These are phyloP conservation scores for Mortierella antarctica DNA, from an alignment of 192 early-diverging fungal species.

Conservation along the genomic window DNA sequence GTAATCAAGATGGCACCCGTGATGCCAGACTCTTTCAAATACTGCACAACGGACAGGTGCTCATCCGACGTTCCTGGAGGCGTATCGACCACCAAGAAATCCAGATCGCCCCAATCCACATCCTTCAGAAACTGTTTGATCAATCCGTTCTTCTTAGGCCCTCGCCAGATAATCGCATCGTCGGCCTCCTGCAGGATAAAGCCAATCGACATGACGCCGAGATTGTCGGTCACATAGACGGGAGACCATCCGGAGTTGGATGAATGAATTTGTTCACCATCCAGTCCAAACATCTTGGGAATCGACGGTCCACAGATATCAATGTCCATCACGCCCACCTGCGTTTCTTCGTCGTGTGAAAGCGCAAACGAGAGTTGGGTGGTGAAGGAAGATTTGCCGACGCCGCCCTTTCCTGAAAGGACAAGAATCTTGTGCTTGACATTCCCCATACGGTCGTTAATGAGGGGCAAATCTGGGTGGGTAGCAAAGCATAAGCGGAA, in stretches of 20 bases:
- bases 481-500: neutral
- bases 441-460: slow-evolving; percentile 67
- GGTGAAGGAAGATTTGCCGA: slow-evolving; percentile 95
- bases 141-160: slow-evolving; percentile 92
- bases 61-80: slow-evolving; percentile 98
- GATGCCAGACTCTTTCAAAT: slow-evolving; percentile 79
- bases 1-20: slow-evolving; percentile 93
- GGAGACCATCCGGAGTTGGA: slow-evolving; percentile 84
- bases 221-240: slow-evolving; percentile 80
- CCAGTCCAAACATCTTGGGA: slow-evolving; percentile 93
- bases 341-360: slow-evolving; percentile 60
- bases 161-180: slow-evolving; percentile 95
- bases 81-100: slow-evolving; percentile 95
- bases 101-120: slow-evolving; percentile 92
- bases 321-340: slow-evolving; percentile 92
- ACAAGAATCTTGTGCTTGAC: slow-evolving; percentile 93
- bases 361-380: slow-evolving; percentile 91
- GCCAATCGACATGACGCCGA: slow-evolving; percentile 92
- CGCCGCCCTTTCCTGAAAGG: slow-evolving; percentile 98
- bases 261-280: slow-evolving; percentile 85
- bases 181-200: slow-evolving; percentile 91
- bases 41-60: slow-evolving; percentile 88
- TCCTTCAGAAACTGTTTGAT: slow-evolving; percentile 98
- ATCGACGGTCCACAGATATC: slow-evolving; percentile 97
- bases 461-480: slow-evolving; percentile 67